Evolutionary conservation across 2,329 filamentous ascomycete genomes (phyloP).

Genomic region (Bipolaris cookei): DNA sequence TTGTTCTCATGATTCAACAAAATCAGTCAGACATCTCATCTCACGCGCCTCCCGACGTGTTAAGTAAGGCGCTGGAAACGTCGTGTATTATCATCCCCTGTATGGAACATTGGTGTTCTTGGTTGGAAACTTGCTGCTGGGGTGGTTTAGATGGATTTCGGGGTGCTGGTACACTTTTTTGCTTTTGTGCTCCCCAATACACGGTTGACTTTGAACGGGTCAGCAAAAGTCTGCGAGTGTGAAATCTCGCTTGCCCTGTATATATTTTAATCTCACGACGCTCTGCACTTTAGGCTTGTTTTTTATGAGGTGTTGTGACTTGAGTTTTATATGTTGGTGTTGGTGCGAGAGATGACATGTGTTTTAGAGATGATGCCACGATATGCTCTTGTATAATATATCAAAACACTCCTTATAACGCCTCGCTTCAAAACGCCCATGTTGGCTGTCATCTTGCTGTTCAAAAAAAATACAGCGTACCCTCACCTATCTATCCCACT

Average conservation of each 20-base stretch:
- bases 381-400: not conserved
- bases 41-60: constrained; percentile 31
- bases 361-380: not conserved
- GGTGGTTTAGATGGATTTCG: constrained; percentile 22
- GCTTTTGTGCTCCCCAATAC: constrained; percentile 16
- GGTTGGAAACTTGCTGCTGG: constrained; percentile 12
- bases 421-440: not conserved
- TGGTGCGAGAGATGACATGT: not conserved
- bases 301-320: not conserved
- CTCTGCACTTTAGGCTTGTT: not conserved
- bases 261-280: constrained; percentile 28
- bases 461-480: not conserved
- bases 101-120: constrained; percentile 28
- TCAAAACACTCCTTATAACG: not conserved
- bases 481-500: not conserved
- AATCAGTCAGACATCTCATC: constrained; percentile 38
- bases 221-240: constrained; percentile 11
- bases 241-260: constrained; percentile 23
- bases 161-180: constrained; percentile 32
- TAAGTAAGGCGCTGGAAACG: constrained; percentile 36
- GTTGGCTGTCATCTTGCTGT: not conserved
- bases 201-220: not conserved
- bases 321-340: not conserved
- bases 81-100: constrained; percentile 40
- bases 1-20: constrained; percentile 16